Percentiles rank a stretch among this genome's conserved stretches.
phyloP scores from a whole-genome alignment of 2,329 filamentous ascomycete genomes.

The Xylariaceae sp. region DNA sequence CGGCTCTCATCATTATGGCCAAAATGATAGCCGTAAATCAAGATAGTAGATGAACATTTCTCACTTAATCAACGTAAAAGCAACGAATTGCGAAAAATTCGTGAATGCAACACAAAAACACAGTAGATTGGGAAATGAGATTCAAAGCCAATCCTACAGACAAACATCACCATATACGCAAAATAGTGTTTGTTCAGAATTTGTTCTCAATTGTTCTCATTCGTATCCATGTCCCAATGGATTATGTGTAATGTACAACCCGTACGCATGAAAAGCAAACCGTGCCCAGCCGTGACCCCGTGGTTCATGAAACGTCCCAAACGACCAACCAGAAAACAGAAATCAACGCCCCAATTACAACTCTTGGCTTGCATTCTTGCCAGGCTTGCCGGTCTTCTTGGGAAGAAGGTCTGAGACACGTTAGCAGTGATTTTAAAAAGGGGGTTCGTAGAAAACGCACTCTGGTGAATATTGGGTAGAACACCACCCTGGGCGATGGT shows the following conservation, averaged over 20 bases:
- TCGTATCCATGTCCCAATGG: constrained; percentile 71
- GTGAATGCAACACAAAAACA: no score
- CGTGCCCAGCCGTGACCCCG: constrained; percentile 79
- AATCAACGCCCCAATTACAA: constrained; percentile 68
- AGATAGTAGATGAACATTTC: no score
- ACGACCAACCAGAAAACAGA: constrained; percentile 67
- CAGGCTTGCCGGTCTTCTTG: constrained; percentile 97
- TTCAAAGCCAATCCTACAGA: no score
- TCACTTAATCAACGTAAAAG: no score
- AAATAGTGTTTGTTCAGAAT: constrained; percentile 46
- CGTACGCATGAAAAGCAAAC: constrained; percentile 65
- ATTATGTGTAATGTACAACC: constrained; percentile 73
- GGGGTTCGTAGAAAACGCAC: constrained; percentile 59
- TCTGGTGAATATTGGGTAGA: constrained; percentile 95
- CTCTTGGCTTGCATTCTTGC: constrained; percentile 93
- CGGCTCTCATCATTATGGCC: no score
- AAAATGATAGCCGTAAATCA: no score
- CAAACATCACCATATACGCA: neutral
- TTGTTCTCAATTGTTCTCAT: constrained; percentile 57
- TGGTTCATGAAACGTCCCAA: constrained; percentile 78
- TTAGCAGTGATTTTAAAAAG: constrained; percentile 11
- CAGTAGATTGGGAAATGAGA: no score
- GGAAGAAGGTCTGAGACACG: constrained; percentile 81
- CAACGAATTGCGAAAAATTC: no score
- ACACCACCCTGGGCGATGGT: constrained; percentile 98